A percentile compares a stretch with the other conserved stretches of the same genome.
Evolutionary conservation across 352 stramenopile genomes (phyloP).

Genomic region (Globisporangium splendens): DNA sequence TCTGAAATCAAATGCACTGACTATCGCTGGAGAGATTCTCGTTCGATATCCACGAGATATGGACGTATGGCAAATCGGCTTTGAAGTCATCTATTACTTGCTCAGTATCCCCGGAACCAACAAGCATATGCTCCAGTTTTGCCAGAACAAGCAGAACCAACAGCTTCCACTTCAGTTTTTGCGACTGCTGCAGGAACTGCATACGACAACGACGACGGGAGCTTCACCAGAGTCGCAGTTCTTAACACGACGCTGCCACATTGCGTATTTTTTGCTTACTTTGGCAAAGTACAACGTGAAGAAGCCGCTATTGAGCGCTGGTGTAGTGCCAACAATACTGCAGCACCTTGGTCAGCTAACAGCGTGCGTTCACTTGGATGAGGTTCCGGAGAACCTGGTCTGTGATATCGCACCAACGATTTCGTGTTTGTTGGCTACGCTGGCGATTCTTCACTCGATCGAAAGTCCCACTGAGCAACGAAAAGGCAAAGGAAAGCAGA

Average conservation of each 20-base stretch:
- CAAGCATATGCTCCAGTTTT: constrained; percentile 22
- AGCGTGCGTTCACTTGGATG: not conserved
- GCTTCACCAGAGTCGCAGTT: not conserved
- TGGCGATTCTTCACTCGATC: constrained; percentile 24
- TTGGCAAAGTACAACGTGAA: constrained; percentile 33
- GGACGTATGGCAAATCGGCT: constrained; percentile 16
- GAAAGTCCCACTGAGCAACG: constrained; percentile 1
- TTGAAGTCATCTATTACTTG: constrained; percentile 23
- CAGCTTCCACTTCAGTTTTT: constrained; percentile 24
- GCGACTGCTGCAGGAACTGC: constrained; percentile 5
- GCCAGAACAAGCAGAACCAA: constrained; percentile 20
- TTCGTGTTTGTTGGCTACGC: constrained; percentile 23
- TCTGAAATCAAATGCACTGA: constrained; percentile 19
- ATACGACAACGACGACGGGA: not conserved
- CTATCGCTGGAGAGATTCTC: constrained; percentile 17
- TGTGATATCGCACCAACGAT: constrained; percentile 12
- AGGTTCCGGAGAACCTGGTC: constrained; percentile 8
- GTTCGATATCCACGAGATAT: constrained; percentile 18
- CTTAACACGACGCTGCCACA: constrained; percentile 6
- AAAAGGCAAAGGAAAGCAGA: not conserved
- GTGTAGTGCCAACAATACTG: constrained; percentile 8
- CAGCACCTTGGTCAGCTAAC: constrained; percentile 2
- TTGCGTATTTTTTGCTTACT: constrained; percentile 28
- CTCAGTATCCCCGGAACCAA: constrained; percentile 12
- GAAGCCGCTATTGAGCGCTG: constrained; percentile 12